Conservation (phyloP, 129 eudicot genomes). For the Pseudognaphalium luteoalbum region DNA sequence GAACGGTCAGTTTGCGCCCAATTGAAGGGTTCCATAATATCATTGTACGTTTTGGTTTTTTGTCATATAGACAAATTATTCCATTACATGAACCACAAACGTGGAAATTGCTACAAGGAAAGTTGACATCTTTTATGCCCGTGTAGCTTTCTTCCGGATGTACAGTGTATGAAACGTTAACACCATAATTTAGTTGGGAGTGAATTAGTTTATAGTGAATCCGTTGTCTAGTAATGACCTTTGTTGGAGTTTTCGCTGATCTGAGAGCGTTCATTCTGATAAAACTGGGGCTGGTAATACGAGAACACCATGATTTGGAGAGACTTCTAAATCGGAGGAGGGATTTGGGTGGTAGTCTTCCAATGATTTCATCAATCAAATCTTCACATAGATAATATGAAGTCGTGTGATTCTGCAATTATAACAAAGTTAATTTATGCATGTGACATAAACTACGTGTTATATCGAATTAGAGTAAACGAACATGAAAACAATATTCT, state of each 20-base stretch:
- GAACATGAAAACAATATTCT: too few species aligned
- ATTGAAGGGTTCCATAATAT: constrained; percentile 5
- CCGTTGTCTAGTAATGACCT: background rate
- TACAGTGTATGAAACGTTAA: background rate
- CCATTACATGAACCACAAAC: constrained; percentile 13
- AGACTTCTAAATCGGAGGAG: background rate
- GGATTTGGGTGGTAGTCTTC: too few species aligned
- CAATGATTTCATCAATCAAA: too few species aligned
- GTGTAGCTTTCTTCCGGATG: background rate
- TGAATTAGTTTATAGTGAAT: too few species aligned
- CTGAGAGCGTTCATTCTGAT: background rate
- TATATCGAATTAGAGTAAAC: too few species aligned
- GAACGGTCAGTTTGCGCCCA: constrained; percentile 7
- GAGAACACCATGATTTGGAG: constrained; percentile 16
- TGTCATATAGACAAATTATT: background rate
- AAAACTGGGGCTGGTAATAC: background rate
- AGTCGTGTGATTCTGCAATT: background rate
- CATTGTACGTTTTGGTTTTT: background rate
- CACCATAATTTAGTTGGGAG: too few species aligned
- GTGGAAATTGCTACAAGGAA: background rate
- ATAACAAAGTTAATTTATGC: too few species aligned
- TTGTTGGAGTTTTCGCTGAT: background rate
- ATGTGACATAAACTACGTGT: too few species aligned
- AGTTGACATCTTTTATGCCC: background rate
- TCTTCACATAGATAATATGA: too few species aligned